Evolutionary conservation across 225 moss, liverwort and hornwort genomes (phyloP).

Genomic region (Marchantia polymorpha): DNA sequence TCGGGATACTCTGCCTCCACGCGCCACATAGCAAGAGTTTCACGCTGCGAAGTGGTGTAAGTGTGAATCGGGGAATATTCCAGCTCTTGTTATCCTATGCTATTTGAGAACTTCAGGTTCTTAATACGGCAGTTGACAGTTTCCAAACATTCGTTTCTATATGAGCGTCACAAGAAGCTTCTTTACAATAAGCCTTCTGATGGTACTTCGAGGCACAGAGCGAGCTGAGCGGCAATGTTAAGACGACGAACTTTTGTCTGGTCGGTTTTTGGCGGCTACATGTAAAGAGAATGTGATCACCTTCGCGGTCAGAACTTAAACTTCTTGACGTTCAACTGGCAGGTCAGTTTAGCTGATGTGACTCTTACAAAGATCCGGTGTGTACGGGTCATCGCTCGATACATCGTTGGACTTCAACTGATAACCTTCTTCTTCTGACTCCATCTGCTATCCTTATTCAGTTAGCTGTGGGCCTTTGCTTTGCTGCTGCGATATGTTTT

Average conservation of each 20-base stretch:
- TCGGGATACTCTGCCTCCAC: neutral
- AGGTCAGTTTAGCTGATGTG: too few relatives aligned
- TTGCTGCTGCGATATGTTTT: too few relatives aligned
- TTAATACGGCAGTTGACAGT: neutral
- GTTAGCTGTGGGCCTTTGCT: too few relatives aligned
- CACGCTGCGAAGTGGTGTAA: neutral
- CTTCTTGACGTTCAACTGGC: neutral
- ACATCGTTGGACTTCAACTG: too few relatives aligned
- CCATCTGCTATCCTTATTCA: too few relatives aligned
- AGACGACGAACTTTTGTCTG: neutral
- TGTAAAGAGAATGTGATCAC: conserved; percentile 1
- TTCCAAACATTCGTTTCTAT: neutral
- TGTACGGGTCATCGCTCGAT: too few relatives aligned
- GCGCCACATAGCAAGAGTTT: neutral
- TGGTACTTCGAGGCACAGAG: neutral
- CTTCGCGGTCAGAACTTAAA: neutral
- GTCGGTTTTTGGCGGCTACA: neutral
- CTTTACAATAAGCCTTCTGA: neutral
- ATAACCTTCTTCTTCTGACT: too few relatives aligned
- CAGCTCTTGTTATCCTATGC: neutral
- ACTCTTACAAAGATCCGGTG: too few relatives aligned
- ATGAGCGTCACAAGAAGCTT: neutral
- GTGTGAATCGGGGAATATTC: neutral
- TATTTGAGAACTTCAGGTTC: neutral
- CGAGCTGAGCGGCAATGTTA: neutral